Evolutionary conservation across 352 stramenopile genomes (phyloP).

Genomic region (Pythium utonaiense): DNA sequence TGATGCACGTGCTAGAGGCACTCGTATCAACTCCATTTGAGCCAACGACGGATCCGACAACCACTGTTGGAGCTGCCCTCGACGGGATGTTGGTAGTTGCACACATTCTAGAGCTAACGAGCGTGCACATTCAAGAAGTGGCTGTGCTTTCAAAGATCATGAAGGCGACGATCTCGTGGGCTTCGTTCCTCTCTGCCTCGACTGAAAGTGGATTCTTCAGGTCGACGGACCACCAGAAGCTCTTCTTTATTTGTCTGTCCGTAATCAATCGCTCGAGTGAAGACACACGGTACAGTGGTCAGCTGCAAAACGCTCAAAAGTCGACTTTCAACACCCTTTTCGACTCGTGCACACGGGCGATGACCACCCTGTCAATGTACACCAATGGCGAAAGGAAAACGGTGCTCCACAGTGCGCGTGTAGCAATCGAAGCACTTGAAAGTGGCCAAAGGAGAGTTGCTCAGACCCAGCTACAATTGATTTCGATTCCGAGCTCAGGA

Average conservation of each 20-base stretch:
- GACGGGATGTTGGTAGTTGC: neutral
- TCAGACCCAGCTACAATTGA: neutral
- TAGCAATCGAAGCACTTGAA: neutral
- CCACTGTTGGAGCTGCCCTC: neutral
- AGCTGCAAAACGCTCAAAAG: neutral
- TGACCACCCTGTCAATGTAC: neutral
- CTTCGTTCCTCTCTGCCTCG: neutral
- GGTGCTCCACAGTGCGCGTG: neutral
- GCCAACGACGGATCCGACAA: neutral
- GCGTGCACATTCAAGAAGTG: neutral
- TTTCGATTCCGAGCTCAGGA: neutral
- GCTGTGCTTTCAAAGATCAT: neutral
- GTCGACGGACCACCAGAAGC: neutral
- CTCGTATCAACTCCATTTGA: neutral
- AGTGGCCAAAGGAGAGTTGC: neutral
- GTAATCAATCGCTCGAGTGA: neutral
- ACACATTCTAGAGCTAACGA: neutral
- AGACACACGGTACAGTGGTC: neutral
- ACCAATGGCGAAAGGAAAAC: neutral
- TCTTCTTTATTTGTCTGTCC: neutral
- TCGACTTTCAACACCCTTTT: neutral
- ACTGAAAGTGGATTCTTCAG: neutral
- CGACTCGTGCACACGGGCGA: neutral
- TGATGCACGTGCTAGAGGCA: neutral
- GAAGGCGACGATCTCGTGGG: neutral